Base-by-base conservation (phyloP, 352 stramenopile species). In the Phytophthora idaei region DNA sequence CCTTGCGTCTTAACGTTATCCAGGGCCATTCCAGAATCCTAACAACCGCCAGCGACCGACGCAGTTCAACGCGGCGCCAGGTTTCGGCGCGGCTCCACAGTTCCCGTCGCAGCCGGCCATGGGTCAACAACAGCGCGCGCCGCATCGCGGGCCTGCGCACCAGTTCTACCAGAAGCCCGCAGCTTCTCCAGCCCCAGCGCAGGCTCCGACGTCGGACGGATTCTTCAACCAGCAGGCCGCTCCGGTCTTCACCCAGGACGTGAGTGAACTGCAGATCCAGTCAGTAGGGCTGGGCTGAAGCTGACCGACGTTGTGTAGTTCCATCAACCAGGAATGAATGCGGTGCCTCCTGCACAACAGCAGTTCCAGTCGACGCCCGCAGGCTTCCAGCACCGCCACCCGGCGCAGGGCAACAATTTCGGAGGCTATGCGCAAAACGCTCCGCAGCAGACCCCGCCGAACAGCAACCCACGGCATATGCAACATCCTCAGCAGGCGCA, bases 11-110 rank as follows among this genome's bases (percentile, higher is more conserved):
- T 0, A 44, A 29, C 21, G 21, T 36, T n/a, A 11, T 64, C 5
- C 67, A 90, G 83, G 84, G 4, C 79, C 80, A 4, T 90, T 90
- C 63, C 77, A 75, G 49, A 85, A 89, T 27, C 70, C 76, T 2
- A 89, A 81, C 53, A 79, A 83, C 52, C 80, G 71, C 11, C 78
- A 83, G 72, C 74, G 75, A 1, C 74, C 80, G 45, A 51, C 47
- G 17, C 49, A 77, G 61, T 63, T 77, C 59, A 62, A 70, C 36
- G n/a, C 46, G 21, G 42, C 67, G 31, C 45, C 53, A 15, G 67
- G 56, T 17, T 74, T 71, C 51, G 34, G 31, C n/a, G 53, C 54
- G 32, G 59, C 76, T 21, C 73, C 73, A 29, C 63, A 81, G 56
- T 81, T 76, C 50, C 60, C 74, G 53, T 44, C 62, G 55, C 77